A percentile compares a stretch with the other conserved stretches of the same genome.
Conservation (phyloP, 257 asterid species). For the Solanum habrochaites region DNA sequence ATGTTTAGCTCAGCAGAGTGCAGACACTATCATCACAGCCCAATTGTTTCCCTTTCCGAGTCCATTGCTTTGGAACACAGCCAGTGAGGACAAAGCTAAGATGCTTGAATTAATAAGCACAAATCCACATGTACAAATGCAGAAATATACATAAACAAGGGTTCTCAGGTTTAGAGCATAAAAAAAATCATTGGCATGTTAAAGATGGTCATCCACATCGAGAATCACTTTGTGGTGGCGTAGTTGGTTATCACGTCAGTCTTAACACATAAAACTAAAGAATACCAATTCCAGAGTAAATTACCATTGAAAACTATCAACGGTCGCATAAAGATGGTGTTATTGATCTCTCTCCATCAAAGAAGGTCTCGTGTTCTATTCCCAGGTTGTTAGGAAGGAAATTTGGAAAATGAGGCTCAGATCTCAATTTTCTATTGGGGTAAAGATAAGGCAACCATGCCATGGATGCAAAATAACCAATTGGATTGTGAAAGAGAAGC, state of each 20-base stretch:
- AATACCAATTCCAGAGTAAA: not conserved
- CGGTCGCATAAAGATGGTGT: not conserved
- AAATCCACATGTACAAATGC: not conserved
- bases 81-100: not conserved
- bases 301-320: not conserved
- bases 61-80: not conserved
- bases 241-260: conserved; percentile 85
- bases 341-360: not conserved
- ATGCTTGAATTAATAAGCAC: not conserved
- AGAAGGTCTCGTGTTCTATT: not conserved
- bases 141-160: not conserved
- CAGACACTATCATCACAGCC: not conserved
- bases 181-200: conserved; percentile 2
- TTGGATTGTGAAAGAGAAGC: not conserved
- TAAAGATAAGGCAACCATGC: not conserved
- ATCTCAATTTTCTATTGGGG: not conserved
- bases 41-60: not conserved
- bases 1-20: not conserved
- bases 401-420: not conserved
- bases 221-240: conserved; percentile 35
- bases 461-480: conserved; percentile 1
- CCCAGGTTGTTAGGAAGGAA: not conserved
- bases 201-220: not conserved
- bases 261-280: conserved; percentile 37
- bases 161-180: not conserved